These are phyloP conservation scores for Aureoboletus auriporus DNA, from an alignment of 768 basidiomycete genomes.

Conservation along the genomic window DNA sequence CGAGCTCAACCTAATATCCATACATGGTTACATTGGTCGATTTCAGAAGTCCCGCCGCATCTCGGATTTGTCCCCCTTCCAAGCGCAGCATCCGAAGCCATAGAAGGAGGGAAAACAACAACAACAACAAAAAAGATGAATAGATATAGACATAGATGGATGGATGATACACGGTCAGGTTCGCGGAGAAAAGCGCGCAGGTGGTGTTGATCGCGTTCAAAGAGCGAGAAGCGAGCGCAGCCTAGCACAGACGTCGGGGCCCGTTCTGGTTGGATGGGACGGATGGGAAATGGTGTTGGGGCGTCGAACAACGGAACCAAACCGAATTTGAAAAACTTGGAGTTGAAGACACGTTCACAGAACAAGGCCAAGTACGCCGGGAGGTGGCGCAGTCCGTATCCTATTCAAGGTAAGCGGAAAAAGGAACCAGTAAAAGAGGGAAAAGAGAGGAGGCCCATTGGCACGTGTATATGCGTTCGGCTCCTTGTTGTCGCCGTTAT, in stretches of 20 bases:
- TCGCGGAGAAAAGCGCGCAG: neutral
- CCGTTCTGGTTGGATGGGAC: no score
- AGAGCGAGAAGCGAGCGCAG: no score
- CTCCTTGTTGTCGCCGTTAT: constrained; percentile 4
- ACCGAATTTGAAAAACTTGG: no score
- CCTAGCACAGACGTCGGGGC: no score
- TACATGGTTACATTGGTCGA: constrained; percentile 22
- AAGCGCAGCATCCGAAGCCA: neutral
- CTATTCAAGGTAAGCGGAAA: neutral
- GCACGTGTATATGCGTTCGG: constrained; percentile 12
- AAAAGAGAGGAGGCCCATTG: neutral
- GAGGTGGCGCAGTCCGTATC: neutral
- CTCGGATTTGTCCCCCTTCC: constrained; percentile 1
- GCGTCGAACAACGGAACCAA: no score
- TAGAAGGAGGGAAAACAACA: neutral
- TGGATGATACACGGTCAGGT: constrained; percentile 1
- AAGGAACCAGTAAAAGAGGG: neutral
- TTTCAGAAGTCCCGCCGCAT: no score
- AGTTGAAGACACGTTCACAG: no score
- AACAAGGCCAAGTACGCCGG: no score
- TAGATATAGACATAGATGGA: neutral
- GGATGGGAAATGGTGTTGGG: no score
- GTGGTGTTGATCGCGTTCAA: no score
- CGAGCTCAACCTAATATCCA: constrained; percentile 4
- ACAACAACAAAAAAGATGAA: neutral